Evolutionary conservation across 331 rosid species (phyloP), one percentile per base, ranked within the genome.

Genomic region (Erythrophleum ivorense): DNA sequence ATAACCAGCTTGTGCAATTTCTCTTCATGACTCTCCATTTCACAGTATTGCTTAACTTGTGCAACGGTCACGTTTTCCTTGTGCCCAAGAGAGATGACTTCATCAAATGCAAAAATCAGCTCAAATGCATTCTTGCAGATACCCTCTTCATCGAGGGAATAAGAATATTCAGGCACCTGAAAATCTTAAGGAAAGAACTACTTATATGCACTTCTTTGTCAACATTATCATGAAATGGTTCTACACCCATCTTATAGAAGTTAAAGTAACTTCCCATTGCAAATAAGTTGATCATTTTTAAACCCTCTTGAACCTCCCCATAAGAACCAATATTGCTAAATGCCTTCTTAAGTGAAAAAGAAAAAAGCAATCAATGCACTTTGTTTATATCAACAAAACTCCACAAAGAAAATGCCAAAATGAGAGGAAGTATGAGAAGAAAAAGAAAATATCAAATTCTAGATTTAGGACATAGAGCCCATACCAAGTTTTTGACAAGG

Each of bases 11-110:
- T 95, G 90, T 93, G 97, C 88, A 95, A 82, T 90, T 92, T 95
- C 94, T 95, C 99, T 87, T 95, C 98, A 52, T 91, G 97, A 88
- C 98, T 93, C 90, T 95, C 97, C 97, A 91, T 95, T 86, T 93
- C 95, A 83, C 97, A 91, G 77, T 95, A 91, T 80, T 91, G 98
- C 88, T 90, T 93, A 72, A 95, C 98, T 84, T 90, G 97, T 18
- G 98, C 90, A 82, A 90, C 92, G 70, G 91, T 89, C 78, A 91
- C 94, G 75, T 85, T 93, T 86, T 95, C 98, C 90, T 89, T 91
- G 92, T 93, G 97, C 76, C 99, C 99, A 69, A 95, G 94, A 77
- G 99, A 78, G 78, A 93, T 93, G 76, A 95, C 97, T 87, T 95
- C 99, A 81, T 95, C 99, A 83, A 92, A 93, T 50, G 98, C 98